Evolutionary conservation across 495 filamentous ascomycete species (phyloP).

Genomic region (Penicillium manginii): DNA sequence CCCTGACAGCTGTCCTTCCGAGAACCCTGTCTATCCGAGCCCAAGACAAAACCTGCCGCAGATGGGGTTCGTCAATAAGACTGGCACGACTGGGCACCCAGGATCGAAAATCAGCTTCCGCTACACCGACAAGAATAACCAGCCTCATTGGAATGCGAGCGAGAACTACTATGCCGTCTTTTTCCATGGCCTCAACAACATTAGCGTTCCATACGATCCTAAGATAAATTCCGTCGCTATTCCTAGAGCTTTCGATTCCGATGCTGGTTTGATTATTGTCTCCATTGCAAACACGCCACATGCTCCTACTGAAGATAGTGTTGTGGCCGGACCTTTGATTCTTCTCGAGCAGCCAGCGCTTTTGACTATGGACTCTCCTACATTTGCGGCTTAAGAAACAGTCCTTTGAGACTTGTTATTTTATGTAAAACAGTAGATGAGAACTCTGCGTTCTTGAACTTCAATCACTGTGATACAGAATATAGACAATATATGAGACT

Average conservation of each 20-base stretch:
- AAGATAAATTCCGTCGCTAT: slow-evolving; percentile 42
- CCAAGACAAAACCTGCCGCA: slow-evolving; percentile 49
- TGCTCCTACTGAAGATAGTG: slow-evolving; percentile 50
- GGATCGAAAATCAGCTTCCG: slow-evolving; percentile 45
- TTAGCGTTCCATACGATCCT: slow-evolving; percentile 52
- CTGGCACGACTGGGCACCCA: slow-evolving; percentile 43
- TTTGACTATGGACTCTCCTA: neutral
- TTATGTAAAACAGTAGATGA: too few relatives aligned
- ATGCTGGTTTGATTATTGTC: slow-evolving; percentile 50
- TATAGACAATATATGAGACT: too few relatives aligned
- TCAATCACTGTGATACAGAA: too few relatives aligned
- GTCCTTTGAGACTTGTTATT: too few relatives aligned
- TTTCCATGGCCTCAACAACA: slow-evolving; percentile 51
- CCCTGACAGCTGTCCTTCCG: slow-evolving; percentile 49
- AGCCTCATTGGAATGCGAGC: slow-evolving; percentile 5
- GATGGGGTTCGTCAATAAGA: slow-evolving; percentile 34
- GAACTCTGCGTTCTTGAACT: too few relatives aligned
- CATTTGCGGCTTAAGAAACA: neutral
- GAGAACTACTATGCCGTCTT: slow-evolving; percentile 54
- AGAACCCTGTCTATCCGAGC: slow-evolving; percentile 53
- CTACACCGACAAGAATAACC: slow-evolving; percentile 39
- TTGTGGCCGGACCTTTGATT: slow-evolving; percentile 45
- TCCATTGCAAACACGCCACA: slow-evolving; percentile 45
- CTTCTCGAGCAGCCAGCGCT: slow-evolving; percentile 41
- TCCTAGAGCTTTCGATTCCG: slow-evolving; percentile 46